Evolutionary conservation across 2,329 filamentous ascomycete species (phyloP).

Genomic region (Xylariaceae sp.): DNA sequence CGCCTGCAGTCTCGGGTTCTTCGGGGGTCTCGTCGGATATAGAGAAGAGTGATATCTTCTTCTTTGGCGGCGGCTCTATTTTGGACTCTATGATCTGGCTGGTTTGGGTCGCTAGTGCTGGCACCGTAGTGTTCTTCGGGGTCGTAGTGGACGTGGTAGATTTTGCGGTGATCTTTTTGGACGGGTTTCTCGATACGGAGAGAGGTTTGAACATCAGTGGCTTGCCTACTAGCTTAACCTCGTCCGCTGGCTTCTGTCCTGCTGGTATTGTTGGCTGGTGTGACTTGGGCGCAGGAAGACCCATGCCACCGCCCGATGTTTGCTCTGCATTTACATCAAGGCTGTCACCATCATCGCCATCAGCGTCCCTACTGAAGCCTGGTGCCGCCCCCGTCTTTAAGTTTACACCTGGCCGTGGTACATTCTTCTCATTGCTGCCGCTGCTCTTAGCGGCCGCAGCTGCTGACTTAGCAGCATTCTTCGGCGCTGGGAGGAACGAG

Average conservation of each 20-base stretch:
- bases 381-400: conserved; percentile 84
- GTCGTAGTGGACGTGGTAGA: conserved; percentile 17
- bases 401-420: conserved; percentile 65
- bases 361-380: conserved; percentile 72
- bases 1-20: conserved; percentile 32
- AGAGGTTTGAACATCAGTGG: conserved; percentile 88
- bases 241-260: conserved; percentile 64
- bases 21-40: conserved; percentile 53
- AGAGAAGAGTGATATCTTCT: conserved; percentile 74
- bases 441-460: conserved; percentile 40
- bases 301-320: conserved; percentile 30
- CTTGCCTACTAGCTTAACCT: conserved; percentile 75
- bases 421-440: conserved; percentile 39
- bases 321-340: conserved; percentile 27
- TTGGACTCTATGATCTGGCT: conserved; percentile 10
- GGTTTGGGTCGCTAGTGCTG: conserved; percentile 29
- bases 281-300: conserved; percentile 50
- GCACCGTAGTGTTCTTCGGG: conserved; percentile 10
- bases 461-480: conserved; percentile 55
- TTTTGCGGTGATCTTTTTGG: conserved; percentile 66
- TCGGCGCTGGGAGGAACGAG: conserved; percentile 84
- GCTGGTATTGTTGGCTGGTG: conserved; percentile 57
- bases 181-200: conserved; percentile 77
- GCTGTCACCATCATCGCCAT: conserved; percentile 37
- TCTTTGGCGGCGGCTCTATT: conserved; percentile 47